Evolutionary conservation across 345 rosid genomes (phyloP).

Genomic region (Clarkia xantiana): DNA sequence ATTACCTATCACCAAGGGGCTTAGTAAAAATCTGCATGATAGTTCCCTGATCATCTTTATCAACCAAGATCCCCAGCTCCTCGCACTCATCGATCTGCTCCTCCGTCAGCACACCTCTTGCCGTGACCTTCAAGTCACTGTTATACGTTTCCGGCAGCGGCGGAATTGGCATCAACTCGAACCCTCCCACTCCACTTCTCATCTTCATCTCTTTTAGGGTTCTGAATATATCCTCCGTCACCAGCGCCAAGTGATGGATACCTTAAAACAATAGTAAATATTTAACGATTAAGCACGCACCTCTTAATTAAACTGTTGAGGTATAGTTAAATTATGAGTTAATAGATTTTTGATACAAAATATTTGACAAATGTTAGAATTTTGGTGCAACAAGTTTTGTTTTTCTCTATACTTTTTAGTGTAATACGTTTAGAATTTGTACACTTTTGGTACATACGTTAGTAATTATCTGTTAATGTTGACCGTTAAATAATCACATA

Average conservation of each 20-base stretch:
- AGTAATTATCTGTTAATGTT: too few relatives aligned
- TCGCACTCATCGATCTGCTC: slow-evolving; percentile 82
- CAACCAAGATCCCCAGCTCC: slow-evolving; percentile 81
- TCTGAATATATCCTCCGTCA: slow-evolving; percentile 61
- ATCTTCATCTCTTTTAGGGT: slow-evolving; percentile 74
- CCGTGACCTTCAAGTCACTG: slow-evolving; percentile 52
- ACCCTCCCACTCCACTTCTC: slow-evolving; percentile 65
- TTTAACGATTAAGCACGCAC: too few relatives aligned
- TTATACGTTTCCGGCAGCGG: slow-evolving; percentile 55
- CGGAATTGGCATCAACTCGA: slow-evolving; percentile 91
- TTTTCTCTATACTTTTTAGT: too few relatives aligned
- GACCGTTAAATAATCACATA: too few relatives aligned
- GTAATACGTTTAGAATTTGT: too few relatives aligned
- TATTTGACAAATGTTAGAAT: too few relatives aligned
- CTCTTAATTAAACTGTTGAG: too few relatives aligned
- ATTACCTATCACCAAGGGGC: slow-evolving; percentile 82
- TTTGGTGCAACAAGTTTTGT: too few relatives aligned
- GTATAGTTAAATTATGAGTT: too few relatives aligned
- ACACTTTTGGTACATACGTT: too few relatives aligned
- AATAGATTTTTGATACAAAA: too few relatives aligned
- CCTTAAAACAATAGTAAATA: too few relatives aligned
- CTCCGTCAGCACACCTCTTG: slow-evolving; percentile 56
- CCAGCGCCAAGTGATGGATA: slow-evolving; percentile 73
- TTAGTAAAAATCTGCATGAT: slow-evolving; percentile 87
- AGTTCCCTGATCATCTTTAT: slow-evolving; percentile 89